Base-by-base conservation (phyloP, 2,329 filamentous ascomycete genomes). In the Esteya vermicola region DNA sequence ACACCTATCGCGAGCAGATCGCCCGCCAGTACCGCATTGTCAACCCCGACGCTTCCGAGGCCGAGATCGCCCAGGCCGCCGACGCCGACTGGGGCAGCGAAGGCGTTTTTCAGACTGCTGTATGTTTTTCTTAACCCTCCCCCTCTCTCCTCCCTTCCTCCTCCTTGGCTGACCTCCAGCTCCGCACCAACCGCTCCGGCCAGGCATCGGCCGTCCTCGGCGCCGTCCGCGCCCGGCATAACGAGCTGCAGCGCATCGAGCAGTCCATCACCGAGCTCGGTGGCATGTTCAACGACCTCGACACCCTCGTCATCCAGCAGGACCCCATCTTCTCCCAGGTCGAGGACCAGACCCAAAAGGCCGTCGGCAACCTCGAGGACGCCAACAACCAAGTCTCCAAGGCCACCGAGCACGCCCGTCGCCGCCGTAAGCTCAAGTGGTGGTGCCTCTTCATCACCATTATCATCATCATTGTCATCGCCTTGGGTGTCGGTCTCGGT, bases 171-270 rank as follows among this genome's bases (percentile, higher is more conserved):
- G 13, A 9, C 22, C 19, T 4, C 10, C 48, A 86, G 81, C 75
- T 88, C 52, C 78, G 77, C 54, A 75, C 70, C 51, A 86, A 85
- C 66, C 80, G 80, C 48, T 75, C 73, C 33, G 80, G 78, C 41
- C 79, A 84, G 53, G 83, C 81, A 32, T 73, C 69, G 38, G 77
- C 78, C 14, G 75, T 85, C 8, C 75, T 89, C 37, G 81, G 81
- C 47, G 80, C 81, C 47, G 84, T 89, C 30, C 80, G 81, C 48
- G 82, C 81, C 28, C 81, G 84, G 41, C 84, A 89, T 66, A 84
- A 82, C 55, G 84, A 89, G 61, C 78, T 89, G 47, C 74, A 84
- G 61, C 75, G 75, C 58, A 89, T 91, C 50, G 82, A 89, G 59
- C 68, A 73, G 55, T 85, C 81, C 6, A 69, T 89, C 47, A 63